These are phyloP conservation scores for Pseudogymnoascus sp. DNA, from an alignment of 2,329 filamentous ascomycete genomes.

Conservation along the genomic window DNA sequence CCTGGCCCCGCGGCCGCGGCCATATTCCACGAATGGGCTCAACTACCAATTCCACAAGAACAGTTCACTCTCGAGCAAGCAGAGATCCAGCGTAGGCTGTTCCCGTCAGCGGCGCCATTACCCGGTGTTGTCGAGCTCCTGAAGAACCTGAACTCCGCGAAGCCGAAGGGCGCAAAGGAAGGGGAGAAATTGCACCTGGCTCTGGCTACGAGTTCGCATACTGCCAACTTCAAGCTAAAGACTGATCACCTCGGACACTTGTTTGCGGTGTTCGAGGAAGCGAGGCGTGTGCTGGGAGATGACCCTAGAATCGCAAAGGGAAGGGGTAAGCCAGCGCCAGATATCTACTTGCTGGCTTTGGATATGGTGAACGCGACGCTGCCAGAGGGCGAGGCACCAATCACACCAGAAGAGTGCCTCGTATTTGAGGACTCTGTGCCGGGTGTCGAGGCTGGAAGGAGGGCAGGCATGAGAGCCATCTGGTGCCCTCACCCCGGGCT, in stretches of 20 bases:
- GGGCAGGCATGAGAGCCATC: constrained; percentile 89
- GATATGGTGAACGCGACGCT: constrained; percentile 74
- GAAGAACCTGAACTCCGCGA: constrained; percentile 37
- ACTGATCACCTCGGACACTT: constrained; percentile 45
- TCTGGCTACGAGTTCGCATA: constrained; percentile 63
- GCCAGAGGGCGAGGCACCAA: constrained; percentile 50
- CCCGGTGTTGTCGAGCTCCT: constrained; percentile 71
- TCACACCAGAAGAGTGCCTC: constrained; percentile 78
- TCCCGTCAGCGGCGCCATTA: constrained; percentile 66
- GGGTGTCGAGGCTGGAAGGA: constrained; percentile 80
- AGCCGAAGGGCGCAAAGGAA: constrained; percentile 15
- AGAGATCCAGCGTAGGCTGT: constrained; percentile 61
- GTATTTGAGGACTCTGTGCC: constrained; percentile 96
- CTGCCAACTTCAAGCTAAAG: constrained; percentile 32
- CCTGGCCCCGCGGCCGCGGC: constrained; percentile 35
- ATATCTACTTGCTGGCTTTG: constrained; percentile 87
- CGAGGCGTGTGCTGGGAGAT: constrained; percentile 77
- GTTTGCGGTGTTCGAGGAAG: constrained; percentile 56
- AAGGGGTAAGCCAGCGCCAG: constrained; percentile 86
- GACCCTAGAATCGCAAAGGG: constrained; percentile 69
- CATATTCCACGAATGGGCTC: constrained; percentile 73
- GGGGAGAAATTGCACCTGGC: constrained; percentile 62
- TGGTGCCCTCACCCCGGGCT: constrained; percentile 85
- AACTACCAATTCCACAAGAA: constrained; percentile 66
- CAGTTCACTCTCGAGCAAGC: constrained; percentile 55